Base-by-base conservation (phyloP, 257 asterid species). In the Mitragyna speciosa region DNA sequence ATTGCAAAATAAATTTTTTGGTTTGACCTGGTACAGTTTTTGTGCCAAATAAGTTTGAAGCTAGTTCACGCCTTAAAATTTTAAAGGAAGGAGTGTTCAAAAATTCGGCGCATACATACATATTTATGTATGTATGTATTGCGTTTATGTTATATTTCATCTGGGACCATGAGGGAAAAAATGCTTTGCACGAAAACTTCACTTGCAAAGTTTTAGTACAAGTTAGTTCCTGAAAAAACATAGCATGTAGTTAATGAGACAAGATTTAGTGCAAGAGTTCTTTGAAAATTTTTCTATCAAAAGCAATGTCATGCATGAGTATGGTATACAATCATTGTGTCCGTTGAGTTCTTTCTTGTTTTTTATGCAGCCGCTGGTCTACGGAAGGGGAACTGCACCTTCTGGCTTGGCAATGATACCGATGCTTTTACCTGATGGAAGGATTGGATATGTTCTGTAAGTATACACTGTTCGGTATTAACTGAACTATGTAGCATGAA, bases 381-480 rank as follows among this genome's bases (percentile, higher is more conserved):
- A 95, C 79, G 98, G 98, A 85, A 83, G 95, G 65, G 98, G 97
- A 76, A 87, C 86, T 64, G n/a, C 92, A 14, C 96, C 99, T 49
- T 79, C 81, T 76, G 97, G 99, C 76, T 88, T 96, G 96, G 95
- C 99, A 47, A 96, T 96, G 99, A 89, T 96, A 94, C 98, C 98
- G 12, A 92, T 96, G 99, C 96, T 96, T 83, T 88, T 96, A 80
- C 99, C 99, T 22, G 98, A 96, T 87, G 99, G 99, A 73, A 90
- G 98, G 90, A 92, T 96, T 81, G 99, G 99, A 90, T 96, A 96
- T 86, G 99, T 96, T 77, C 87, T 96, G 99, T 96, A 89, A 96
- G 99, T 92, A 77, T 51, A 31, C 72, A 45, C 28, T n/a, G 26
- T 58, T 63, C 56, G 26, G 16, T 75, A 47, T 33, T 74, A 59